Conservation (phyloP, 225 moss, liverwort and hornwort genomes). For the Pleurozium schreberi region DNA sequence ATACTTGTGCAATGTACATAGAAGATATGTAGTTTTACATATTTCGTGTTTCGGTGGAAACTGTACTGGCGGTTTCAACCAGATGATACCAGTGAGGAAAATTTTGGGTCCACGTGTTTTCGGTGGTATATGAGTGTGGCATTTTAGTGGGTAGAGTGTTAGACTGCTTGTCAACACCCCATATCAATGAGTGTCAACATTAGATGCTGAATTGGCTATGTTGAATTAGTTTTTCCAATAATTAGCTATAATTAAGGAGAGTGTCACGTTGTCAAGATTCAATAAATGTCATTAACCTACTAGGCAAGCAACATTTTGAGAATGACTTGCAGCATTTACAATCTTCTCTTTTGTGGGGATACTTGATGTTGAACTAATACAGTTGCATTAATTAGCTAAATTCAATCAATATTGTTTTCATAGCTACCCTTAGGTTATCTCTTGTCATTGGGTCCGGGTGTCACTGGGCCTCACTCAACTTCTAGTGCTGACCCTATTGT, state of each 20-base stretch:
- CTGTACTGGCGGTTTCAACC: background rate
- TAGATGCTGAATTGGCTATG: background rate
- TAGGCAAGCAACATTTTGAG: background rate
- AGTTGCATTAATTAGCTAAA: background rate
- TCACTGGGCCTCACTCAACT: background rate
- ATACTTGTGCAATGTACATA: background rate
- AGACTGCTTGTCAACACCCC: background rate
- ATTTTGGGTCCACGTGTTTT: background rate
- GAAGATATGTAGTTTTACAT: background rate
- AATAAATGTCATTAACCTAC: background rate
- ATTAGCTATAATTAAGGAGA: background rate
- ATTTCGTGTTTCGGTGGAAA: background rate
- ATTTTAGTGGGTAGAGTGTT: background rate
- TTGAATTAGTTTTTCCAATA: background rate
- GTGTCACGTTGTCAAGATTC: background rate
- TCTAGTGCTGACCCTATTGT: background rate
- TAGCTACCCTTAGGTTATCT: background rate
- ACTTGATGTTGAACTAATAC: background rate
- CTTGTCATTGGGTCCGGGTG: background rate
- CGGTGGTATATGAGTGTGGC: background rate
- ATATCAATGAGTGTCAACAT: background rate
- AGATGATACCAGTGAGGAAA: background rate
- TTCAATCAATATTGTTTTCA: background rate
- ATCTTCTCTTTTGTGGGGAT: background rate
- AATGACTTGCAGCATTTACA: background rate